A percentile compares a stretch with the other conserved stretches of the same genome.
phyloP scores from a whole-genome alignment of 805 yeast species.

The Schizosaccharomyces osmophilus region DNA sequence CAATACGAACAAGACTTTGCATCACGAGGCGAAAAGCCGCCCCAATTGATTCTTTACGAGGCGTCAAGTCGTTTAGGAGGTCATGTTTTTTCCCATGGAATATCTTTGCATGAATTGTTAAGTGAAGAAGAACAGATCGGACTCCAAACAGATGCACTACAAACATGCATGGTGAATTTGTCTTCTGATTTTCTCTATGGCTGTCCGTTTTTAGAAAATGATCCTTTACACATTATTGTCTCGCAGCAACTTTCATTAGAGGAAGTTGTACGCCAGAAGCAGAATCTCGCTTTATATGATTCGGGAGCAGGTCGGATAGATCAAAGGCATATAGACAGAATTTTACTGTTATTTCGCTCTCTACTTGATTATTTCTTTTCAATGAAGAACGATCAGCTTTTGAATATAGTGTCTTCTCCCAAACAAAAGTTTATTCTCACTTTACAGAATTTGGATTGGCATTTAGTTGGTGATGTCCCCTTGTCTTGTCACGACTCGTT shows the following conservation, averaged over 20 bases:
- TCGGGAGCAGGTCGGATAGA: not conserved
- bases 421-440: not conserved
- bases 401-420: not conserved
- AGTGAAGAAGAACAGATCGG: not conserved
- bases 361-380: conserved; percentile 19
- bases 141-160: not conserved
- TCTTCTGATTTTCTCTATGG: not conserved
- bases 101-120: not conserved
- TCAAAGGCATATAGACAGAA: conserved; percentile 12
- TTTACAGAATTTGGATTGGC: not conserved
- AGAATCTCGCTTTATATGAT: not conserved
- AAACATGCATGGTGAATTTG: not conserved
- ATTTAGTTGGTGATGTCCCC: not conserved
- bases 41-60: conserved; percentile 18
- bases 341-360: conserved; percentile 18
- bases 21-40: conserved; percentile 17
- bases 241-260: conserved; percentile 18
- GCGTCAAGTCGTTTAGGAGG: conserved; percentile 21
- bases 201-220: not conserved
- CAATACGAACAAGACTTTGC: conserved; percentile 14
- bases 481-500: not conserved
- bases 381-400: conserved; percentile 14
- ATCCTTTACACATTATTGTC: not conserved
- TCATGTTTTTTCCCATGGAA: conserved; percentile 17
- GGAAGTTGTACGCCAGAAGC: conserved; percentile 4